phyloP scores from a whole-genome alignment of 192 early-diverging fungal genomes.

The Entomortierella chlamydospora region DNA sequence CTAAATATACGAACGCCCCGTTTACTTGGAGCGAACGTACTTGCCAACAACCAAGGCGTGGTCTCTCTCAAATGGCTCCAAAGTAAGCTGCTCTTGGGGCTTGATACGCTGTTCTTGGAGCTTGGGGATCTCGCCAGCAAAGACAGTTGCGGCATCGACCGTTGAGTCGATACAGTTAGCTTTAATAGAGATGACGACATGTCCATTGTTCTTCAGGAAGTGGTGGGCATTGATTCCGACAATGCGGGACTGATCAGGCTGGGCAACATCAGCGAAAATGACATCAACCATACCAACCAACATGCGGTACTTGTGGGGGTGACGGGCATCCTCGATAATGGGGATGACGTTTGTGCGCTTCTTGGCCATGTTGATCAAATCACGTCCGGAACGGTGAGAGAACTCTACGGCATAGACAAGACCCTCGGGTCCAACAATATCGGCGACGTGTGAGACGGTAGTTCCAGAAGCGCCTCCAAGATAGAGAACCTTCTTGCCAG shows the following conservation, averaged over 20 bases:
- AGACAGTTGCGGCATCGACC: slow-evolving; percentile 94
- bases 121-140: slow-evolving; percentile 98
- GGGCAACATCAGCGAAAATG: slow-evolving; percentile 92
- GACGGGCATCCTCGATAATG: slow-evolving; percentile 99
- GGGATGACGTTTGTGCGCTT: slow-evolving; percentile 90
- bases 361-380: slow-evolving; percentile 99
- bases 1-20: too few relatives aligned
- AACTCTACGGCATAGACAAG: slow-evolving; percentile 99
- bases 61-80: slow-evolving; percentile 99
- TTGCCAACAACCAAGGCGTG: slow-evolving; percentile 98
- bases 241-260: slow-evolving; percentile 99
- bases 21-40: slow-evolving; percentile 74
- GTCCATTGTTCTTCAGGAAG: slow-evolving; percentile 97
- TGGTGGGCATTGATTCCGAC: slow-evolving; percentile 97
- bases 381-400: slow-evolving; percentile 98
- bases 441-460: slow-evolving; percentile 96
- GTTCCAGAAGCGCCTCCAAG: slow-evolving; percentile 96
- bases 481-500: slow-evolving; percentile 98
- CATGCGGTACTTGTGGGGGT: slow-evolving; percentile 99
- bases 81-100: slow-evolving; percentile 96
- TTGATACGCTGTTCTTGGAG: slow-evolving; percentile 87
- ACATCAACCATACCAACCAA: slow-evolving; percentile 51
- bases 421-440: slow-evolving; percentile 96
- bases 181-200: slow-evolving; percentile 99
- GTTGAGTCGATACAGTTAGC: slow-evolving; percentile 99